Evolutionary conservation across 2,329 filamentous ascomycete genomes (phyloP).

Genomic region (Nemania sp.): DNA sequence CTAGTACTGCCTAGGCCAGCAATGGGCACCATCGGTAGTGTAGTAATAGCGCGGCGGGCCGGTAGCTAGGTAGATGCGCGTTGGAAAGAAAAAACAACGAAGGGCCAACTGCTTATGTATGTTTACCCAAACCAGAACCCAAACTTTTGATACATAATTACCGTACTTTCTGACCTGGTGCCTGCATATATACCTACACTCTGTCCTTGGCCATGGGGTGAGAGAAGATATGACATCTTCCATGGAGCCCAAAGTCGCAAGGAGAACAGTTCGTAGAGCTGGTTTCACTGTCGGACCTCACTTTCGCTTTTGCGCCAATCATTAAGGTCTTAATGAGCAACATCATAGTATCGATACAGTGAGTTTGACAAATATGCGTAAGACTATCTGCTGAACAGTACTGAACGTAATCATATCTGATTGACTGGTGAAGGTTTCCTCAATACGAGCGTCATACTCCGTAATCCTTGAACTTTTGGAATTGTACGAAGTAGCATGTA

Average conservation of each 20-base stretch:
- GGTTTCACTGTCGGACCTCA: too few relatives aligned
- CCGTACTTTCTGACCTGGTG: too few relatives aligned
- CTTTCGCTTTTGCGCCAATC: constrained; percentile 13
- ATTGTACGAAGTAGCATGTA: too few relatives aligned
- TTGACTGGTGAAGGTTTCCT: background rate
- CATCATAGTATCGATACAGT: too few relatives aligned
- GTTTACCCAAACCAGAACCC: too few relatives aligned
- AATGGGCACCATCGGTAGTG: constrained; percentile 10
- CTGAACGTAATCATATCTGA: constrained; percentile 7
- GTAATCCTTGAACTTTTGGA: background rate
- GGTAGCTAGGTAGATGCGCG: constrained; percentile 10
- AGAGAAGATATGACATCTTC: constrained; percentile 1
- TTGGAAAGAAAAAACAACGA: constrained; percentile 8
- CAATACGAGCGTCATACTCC: too few relatives aligned
- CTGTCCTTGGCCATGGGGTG: background rate
- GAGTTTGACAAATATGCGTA: too few relatives aligned
- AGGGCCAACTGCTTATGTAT: background rate
- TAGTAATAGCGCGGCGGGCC: constrained; percentile 4
- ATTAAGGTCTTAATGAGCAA: background rate
- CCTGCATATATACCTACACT: too few relatives aligned
- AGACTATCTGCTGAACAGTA: too few relatives aligned
- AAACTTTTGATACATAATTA: too few relatives aligned
- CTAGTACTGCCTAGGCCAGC: background rate
- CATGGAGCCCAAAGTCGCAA: constrained; percentile 10
- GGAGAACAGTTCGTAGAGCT: too few relatives aligned